A percentile compares a stretch with the other conserved stretches of the same genome.
Conservation (phyloP, 768 basidiomycete species). For the Auricularia sp. region DNA sequence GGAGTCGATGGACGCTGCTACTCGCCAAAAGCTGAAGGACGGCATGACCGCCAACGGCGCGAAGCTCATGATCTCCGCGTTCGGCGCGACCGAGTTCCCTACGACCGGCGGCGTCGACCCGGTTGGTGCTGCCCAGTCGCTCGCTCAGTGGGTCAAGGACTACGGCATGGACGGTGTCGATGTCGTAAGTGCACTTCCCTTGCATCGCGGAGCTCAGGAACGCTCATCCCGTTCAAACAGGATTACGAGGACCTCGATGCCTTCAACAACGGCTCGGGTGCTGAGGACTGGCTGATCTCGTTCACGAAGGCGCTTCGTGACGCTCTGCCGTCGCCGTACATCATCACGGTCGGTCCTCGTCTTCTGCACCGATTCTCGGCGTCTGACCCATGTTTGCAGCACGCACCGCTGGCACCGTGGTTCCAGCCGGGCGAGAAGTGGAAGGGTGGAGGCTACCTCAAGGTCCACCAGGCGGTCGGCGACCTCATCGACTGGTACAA, state of each 20-base stretch:
- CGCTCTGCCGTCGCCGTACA: conserved; percentile 22
- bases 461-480: conserved; percentile 29
- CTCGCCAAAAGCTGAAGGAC: not conserved
- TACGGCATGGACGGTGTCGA: conserved; percentile 25
- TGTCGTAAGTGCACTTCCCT: not conserved
- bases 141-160: conserved; percentile 9
- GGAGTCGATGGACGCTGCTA: not conserved
- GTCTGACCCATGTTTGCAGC: conserved; percentile 3
- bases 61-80: conserved; percentile 28
- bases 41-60: conserved; percentile 20
- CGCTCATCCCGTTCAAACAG: too few species aligned
- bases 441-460: conserved; percentile 33
- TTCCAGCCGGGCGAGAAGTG: conserved; percentile 17
- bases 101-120: conserved; percentile 9
- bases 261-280: conserved; percentile 23
- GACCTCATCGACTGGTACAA: conserved; percentile 33
- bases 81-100: conserved; percentile 22
- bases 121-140: not conserved
- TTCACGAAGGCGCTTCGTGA: conserved; percentile 28
- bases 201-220: not conserved
- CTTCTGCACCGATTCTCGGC: too few species aligned
- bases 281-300: conserved; percentile 36
- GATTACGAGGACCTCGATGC: conserved; percentile 1
- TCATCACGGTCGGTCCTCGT: conserved; percentile 17
- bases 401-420: conserved; percentile 36